Percentiles rank a stretch among this genome's conserved stretches.
phyloP scores from a whole-genome alignment of 1,284 basidiomycete genomes.

The Rhodotorula sp. region DNA sequence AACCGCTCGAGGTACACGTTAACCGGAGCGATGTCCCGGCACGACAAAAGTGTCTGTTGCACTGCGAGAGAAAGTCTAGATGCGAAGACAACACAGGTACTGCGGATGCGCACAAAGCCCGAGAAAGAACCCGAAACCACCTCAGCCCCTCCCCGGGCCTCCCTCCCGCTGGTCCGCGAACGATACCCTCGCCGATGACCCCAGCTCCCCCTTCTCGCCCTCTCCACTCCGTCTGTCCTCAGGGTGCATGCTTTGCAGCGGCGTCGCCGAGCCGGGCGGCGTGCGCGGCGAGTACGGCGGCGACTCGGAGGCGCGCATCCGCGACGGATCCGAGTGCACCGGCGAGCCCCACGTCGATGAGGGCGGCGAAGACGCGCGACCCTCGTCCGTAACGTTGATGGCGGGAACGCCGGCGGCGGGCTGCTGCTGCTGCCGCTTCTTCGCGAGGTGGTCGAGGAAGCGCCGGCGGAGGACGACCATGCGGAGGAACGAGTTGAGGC shows the following conservation, averaged over 20 bases:
- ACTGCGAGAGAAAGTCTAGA: neutral
- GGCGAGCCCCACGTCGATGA: neutral
- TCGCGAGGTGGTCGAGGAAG: conserved; percentile 56
- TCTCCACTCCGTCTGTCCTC: fast-evolving
- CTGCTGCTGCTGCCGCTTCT: neutral
- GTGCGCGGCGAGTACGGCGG: neutral
- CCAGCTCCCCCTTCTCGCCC: neutral
- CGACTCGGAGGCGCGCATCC: neutral
- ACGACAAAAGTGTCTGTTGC: conserved; percentile 5
- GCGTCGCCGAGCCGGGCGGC: neutral
- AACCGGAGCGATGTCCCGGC: too few relatives aligned
- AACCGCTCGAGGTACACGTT: too few relatives aligned
- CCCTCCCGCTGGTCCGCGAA: neutral
- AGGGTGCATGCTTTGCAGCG: neutral
- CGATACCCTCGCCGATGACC: neutral
- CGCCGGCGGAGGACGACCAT: conserved; percentile 72
- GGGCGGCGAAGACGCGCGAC: neutral
- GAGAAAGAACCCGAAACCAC: too few relatives aligned
- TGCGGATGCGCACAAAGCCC: neutral
- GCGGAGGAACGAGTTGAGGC: conserved; percentile 73
- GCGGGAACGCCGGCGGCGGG: conserved; percentile 5
- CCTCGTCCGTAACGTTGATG: conserved; percentile 16
- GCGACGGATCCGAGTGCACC: neutral
- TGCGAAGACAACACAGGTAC: neutral
- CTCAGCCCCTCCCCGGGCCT: too few relatives aligned